Evolutionary conservation across 1,284 basidiomycete species (phyloP).

Genomic region (Austroboletus rostrupii): DNA sequence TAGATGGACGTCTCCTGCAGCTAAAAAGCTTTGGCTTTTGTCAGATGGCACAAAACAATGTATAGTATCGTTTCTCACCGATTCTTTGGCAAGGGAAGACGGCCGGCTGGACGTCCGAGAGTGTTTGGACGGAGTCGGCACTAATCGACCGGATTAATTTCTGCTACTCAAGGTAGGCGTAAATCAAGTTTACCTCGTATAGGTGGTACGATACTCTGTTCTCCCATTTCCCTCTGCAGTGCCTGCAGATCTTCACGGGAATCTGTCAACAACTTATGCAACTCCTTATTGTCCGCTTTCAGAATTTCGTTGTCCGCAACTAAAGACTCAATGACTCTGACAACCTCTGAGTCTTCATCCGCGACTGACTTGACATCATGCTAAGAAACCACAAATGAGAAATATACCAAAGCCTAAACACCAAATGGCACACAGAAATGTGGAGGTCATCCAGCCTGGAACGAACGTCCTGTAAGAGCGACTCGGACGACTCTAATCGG

Average conservation of each 20-base stretch:
- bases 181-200: conserved; percentile 34
- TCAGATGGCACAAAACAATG: conserved; percentile 7
- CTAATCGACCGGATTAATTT: conserved; percentile 23
- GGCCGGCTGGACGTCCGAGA: conserved; percentile 40
- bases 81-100: conserved; percentile 36
- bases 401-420: neutral
- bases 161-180: neutral
- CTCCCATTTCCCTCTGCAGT: conserved; percentile 72
- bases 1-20: conserved; percentile 28
- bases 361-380: conserved; percentile 41
- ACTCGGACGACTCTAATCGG: conserved; percentile 68
- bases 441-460: conserved; percentile 63
- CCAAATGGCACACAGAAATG: conserved; percentile 41
- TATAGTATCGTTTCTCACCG: conserved; percentile 23
- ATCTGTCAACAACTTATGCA: conserved; percentile 68
- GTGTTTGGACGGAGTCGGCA: conserved; percentile 39
- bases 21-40: conserved; percentile 19
- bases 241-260: conserved; percentile 72
- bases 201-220: conserved; percentile 51
- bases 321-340: conserved; percentile 71
- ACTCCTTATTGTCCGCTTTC: conserved; percentile 76
- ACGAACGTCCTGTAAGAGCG: conserved; percentile 69
- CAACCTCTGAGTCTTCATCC: conserved; percentile 55
- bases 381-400: conserved; percentile 27
- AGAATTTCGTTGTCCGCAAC: conserved; percentile 81